Percentiles rank a stretch among this genome's conserved stretches.
phyloP scores from a whole-genome alignment of 1,139 yeast genomes.

The Hansenula lynferdii region DNA sequence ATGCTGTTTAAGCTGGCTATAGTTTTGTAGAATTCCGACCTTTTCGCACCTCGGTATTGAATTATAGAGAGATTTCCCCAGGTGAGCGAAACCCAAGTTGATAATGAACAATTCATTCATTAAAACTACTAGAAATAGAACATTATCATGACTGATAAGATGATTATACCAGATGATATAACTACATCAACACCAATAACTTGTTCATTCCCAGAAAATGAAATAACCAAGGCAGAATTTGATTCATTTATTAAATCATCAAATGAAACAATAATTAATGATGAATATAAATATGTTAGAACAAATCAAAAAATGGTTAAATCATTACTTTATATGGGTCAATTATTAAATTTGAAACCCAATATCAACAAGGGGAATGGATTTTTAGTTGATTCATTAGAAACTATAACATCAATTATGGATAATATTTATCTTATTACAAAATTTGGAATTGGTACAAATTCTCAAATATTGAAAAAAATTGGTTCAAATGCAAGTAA shows the following conservation, averaged over 20 bases:
- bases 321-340: slow-evolving; percentile 20
- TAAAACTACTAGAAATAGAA: too few relatives aligned
- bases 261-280: background rate
- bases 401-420: slow-evolving; percentile 19
- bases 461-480: slow-evolving; percentile 8
- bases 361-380: slow-evolving; percentile 5
- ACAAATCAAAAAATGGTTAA: slow-evolving; percentile 17
- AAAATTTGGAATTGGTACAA: slow-evolving; percentile 18
- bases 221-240: background rate
- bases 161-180: background rate
- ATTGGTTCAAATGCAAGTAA: slow-evolving; percentile 18
- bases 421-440: slow-evolving; percentile 19
- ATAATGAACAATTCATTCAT: too few relatives aligned
- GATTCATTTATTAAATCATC: background rate
- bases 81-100: too few relatives aligned
- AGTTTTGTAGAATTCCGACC: too few relatives aligned
- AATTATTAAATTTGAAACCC: slow-evolving; percentile 7
- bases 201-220: background rate
- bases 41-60: too few relatives aligned
- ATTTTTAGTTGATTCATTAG: slow-evolving; percentile 15
- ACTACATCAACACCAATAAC: background rate
- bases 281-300: background rate
- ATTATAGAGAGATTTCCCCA: too few relatives aligned
- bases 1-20: too few relatives aligned
- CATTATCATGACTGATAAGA: background rate